Evolutionary conservation across 2,329 filamentous ascomycete genomes (phyloP).

Genomic region (Juglanconis oblonga): DNA sequence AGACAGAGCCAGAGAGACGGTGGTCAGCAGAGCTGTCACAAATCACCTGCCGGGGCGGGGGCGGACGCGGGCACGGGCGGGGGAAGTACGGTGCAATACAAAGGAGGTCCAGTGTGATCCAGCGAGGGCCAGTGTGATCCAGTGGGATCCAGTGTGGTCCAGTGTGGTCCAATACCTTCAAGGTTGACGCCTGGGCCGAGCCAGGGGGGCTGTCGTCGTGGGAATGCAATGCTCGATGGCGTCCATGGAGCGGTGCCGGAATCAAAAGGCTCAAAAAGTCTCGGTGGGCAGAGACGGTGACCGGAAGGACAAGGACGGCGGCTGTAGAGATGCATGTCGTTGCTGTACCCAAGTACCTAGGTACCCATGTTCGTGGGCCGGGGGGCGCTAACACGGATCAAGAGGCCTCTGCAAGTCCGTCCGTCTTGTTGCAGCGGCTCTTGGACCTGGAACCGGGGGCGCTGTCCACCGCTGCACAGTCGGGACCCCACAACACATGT

Average conservation of each 20-base stretch:
- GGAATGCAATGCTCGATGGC: not conserved
- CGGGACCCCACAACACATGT: constrained; percentile 3
- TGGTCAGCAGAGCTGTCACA: constrained; percentile 4
- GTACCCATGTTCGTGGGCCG: constrained; percentile 1
- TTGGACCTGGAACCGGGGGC: constrained; percentile 9
- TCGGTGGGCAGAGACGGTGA: not conserved
- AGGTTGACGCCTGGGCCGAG: not conserved
- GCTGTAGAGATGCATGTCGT: not conserved
- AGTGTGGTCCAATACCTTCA: no score
- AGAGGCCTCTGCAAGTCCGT: constrained; percentile 2
- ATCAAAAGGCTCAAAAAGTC: not conserved
- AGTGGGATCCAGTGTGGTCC: no score
- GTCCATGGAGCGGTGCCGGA: not conserved
- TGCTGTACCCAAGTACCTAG: not conserved
- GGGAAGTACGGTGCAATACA: not conserved
- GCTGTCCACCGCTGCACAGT: not conserved
- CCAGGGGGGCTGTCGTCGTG: constrained; percentile 4
- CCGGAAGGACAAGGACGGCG: not conserved
- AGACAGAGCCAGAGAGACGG: not conserved
- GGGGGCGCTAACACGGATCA: constrained; percentile 8
- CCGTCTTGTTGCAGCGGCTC: constrained; percentile 8
- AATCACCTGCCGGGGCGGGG: constrained; percentile 1
- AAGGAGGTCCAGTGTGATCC: no score
- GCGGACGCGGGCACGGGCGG: not conserved
- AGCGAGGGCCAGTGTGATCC: no score